phyloP scores from a whole-genome alignment of 345 rosid genomes.

The Camelina laxa region DNA sequence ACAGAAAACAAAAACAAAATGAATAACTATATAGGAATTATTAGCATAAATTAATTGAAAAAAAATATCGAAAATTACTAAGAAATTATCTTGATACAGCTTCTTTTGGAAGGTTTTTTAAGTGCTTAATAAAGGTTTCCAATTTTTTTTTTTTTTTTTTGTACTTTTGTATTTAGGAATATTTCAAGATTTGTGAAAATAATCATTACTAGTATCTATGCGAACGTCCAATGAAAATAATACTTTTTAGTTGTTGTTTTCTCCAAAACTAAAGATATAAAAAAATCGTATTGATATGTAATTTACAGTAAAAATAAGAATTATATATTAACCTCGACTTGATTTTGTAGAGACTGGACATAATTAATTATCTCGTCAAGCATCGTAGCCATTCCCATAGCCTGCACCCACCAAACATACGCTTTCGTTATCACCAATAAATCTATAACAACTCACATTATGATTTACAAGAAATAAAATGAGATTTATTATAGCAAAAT shows the following conservation, averaged over 20 bases:
- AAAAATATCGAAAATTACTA: background rate
- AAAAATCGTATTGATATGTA: background rate
- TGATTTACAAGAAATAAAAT: background rate
- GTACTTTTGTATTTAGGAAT: background rate
- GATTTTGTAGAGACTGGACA: constrained; percentile 77
- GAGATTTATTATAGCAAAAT: background rate
- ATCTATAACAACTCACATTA: constrained; percentile 1
- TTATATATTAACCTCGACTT: constrained; percentile 74
- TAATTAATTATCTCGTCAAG: constrained; percentile 79
- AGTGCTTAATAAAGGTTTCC: background rate
- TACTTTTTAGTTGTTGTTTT: background rate
- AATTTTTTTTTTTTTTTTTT: background rate
- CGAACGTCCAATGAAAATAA: background rate
- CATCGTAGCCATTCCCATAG: constrained; percentile 88
- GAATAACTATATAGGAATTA: background rate
- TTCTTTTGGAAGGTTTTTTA: background rate
- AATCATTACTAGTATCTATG: background rate
- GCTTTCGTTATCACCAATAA: background rate
- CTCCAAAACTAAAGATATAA: background rate
- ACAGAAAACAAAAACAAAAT: constrained; percentile 4
- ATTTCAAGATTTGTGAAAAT: background rate
- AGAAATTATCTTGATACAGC: background rate
- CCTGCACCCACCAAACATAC: constrained; percentile 49
- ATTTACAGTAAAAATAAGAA: background rate
- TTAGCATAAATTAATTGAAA: background rate